Base-by-base conservation (phyloP, 2,329 filamentous ascomycete genomes). In the Mycosphaerella arachidis region DNA sequence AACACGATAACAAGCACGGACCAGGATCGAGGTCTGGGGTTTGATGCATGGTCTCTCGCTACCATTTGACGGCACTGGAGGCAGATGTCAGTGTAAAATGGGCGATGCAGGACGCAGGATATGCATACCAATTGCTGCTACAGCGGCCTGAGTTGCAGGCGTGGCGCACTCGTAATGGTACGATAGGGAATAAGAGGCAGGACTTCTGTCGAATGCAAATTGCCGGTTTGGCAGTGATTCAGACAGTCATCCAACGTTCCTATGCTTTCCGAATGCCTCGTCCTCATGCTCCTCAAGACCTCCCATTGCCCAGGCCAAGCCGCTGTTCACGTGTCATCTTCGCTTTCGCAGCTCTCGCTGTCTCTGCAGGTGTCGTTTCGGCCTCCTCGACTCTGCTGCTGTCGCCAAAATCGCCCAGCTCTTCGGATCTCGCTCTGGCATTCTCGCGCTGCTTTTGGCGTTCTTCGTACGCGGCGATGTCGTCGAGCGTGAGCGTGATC, bases 401-500 rank as follows among this genome's bases (percentile, higher is more conserved):
- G 57, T 64, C 53, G 48, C 59, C 53, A 45, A 59, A 58, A 16
- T 64, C 55, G n/a, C 53, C 51, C 43, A 57, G 57, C 52, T 67
- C 63, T 40, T 65, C 64, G 46, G 61, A 56, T 48, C 59, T 64
- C 30, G 50, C 50, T 52, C 50, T n/a, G 50, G 65, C 60, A 29
- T 68, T 66, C 43, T 71, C 71, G 18, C 68, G 65, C 4, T 67
- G 65, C 37, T 58, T 57, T 56, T 73, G 68, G 30, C 71, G 71
- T 50, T 69, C 66, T 56, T 74, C 71, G 55, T 72, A 74, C 10
- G 65, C 67, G 10, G 64, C 59, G 24, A 75, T 65, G 55, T 75
- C 73, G 18, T 74, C 72, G n/a, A 66, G 61, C 13, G 70, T 72
- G 24, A 74, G 68, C 7, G 66, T 66, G 48, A 75, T 71, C 48